phyloP scores from a whole-genome alignment of 2,329 filamentous ascomycete genomes.

The Amauroascus verrucosus region DNA sequence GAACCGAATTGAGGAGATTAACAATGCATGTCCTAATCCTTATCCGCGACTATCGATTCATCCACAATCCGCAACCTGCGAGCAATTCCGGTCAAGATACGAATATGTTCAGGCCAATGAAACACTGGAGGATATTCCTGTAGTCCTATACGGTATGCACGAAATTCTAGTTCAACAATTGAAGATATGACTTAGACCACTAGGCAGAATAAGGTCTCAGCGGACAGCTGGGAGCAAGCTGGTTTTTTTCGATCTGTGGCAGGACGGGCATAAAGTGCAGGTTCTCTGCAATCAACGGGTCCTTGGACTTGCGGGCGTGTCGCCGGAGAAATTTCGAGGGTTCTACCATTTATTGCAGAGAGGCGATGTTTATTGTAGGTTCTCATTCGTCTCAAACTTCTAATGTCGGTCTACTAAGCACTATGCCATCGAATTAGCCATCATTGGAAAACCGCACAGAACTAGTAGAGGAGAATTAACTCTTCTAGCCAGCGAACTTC shows the following conservation, averaged over 20 bases:
- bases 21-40: conserved; percentile 26
- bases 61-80: conserved; percentile 25
- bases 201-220: conserved; percentile 65
- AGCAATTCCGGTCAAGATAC: conserved; percentile 32
- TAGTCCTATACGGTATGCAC: conserved; percentile 36
- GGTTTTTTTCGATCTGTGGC: conserved; percentile 70
- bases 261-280: conserved; percentile 64
- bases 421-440: conserved; percentile 38
- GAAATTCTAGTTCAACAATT: conserved; percentile 8
- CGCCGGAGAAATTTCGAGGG: conserved; percentile 43
- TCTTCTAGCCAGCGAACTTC: conserved; percentile 56
- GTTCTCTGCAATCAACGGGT: conserved; percentile 58
- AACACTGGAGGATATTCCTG: conserved; percentile 31
- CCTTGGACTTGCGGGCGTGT: conserved; percentile 28
- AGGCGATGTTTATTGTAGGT: conserved; percentile 75
- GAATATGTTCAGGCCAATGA: conserved; percentile 30
- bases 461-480: conserved; percentile 68
- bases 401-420: background rate
- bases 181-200: conserved; percentile 30
- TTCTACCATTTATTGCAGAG: conserved; percentile 59
- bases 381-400: conserved; percentile 11
- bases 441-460: conserved; percentile 59
- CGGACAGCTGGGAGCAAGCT: conserved; percentile 66
- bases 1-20: conserved; percentile 30
- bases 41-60: conserved; percentile 32